Percentiles rank a stretch among this genome's conserved stretches.
These are phyloP conservation scores for Cladosporium sphaerospermum DNA, from an alignment of 2,329 filamentous ascomycete genomes.

Conservation along the genomic window DNA sequence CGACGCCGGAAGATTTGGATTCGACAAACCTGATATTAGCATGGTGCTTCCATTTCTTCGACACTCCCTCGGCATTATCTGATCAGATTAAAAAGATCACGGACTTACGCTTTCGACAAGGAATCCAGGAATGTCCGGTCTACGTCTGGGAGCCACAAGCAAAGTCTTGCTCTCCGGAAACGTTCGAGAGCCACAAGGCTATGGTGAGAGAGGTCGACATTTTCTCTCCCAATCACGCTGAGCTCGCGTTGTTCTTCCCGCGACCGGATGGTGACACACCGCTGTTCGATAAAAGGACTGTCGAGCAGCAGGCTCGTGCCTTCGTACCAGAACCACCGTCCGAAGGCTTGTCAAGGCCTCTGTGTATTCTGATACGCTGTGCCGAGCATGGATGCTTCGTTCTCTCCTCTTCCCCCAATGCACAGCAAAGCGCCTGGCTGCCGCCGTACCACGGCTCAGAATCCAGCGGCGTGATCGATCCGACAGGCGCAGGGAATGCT, in stretches of 20 bases:
- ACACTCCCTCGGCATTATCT: slow-evolving; percentile 15
- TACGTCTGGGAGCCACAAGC: slow-evolving; percentile 27
- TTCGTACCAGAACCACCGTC: slow-evolving; percentile 14
- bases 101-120: neutral
- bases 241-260: slow-evolving; percentile 21
- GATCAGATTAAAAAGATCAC: slow-evolving; percentile 12
- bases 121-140: slow-evolving; percentile 10
- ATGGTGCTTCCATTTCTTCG: slow-evolving; percentile 23
- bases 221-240: slow-evolving; percentile 27
- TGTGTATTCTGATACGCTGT: slow-evolving; percentile 21
- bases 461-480: slow-evolving; percentile 19
- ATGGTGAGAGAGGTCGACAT: slow-evolving; percentile 16
- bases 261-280: neutral
- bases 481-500: slow-evolving; percentile 26
- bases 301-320: slow-evolving; percentile 18
- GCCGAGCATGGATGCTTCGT: slow-evolving; percentile 25
- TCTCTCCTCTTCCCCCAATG: neutral
- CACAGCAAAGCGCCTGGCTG: slow-evolving; percentile 16
- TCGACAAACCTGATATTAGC: slow-evolving; percentile 9
- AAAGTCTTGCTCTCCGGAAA: slow-evolving; percentile 20
- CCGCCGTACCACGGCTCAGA: slow-evolving; percentile 18
- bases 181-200: slow-evolving; percentile 16
- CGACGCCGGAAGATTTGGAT: slow-evolving; percentile 14
- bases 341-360: slow-evolving; percentile 8
- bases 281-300: slow-evolving; percentile 12